A percentile compares a stretch with the other conserved stretches of the same genome.
phyloP scores from a whole-genome alignment of 768 basidiomycete species.

The Lyophyllum shimeji region DNA sequence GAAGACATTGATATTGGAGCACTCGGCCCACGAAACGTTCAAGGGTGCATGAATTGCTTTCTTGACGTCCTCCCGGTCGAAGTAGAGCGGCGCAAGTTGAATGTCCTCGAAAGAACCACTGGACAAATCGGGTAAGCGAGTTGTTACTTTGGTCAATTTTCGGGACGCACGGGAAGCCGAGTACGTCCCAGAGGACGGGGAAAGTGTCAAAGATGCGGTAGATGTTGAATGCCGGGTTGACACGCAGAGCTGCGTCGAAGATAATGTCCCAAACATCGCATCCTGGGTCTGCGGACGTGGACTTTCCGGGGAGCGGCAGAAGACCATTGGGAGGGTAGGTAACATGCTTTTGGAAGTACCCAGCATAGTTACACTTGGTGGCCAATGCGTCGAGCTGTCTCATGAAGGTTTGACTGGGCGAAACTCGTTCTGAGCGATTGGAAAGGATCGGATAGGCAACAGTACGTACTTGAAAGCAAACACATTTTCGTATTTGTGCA shows the following conservation, averaged over 20 bases:
- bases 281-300: constrained; percentile 40
- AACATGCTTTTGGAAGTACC: constrained; percentile 60
- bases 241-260: constrained; percentile 54
- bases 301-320: constrained; percentile 68
- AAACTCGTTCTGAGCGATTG: background rate
- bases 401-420: constrained; percentile 60
- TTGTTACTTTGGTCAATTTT: background rate
- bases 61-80: constrained; percentile 69
- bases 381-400: constrained; percentile 53
- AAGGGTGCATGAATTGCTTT: constrained; percentile 68
- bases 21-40: constrained; percentile 61
- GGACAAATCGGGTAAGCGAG: background rate
- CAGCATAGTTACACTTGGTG: constrained; percentile 57
- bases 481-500: constrained; percentile 67
- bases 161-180: constrained; percentile 69
- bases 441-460: background rate
- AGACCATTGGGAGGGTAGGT: constrained; percentile 67
- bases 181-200: constrained; percentile 76
- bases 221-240: constrained; percentile 77
- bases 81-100: constrained; percentile 65
- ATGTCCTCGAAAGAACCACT: constrained; percentile 56
- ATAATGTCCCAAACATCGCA: constrained; percentile 73
- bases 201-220: constrained; percentile 79
- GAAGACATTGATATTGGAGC: constrained; percentile 61
- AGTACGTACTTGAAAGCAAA: constrained; percentile 68